A percentile compares a stretch with the other conserved stretches of the same genome.
These are phyloP conservation scores for Tulasnella sp. DNA, from an alignment of 768 basidiomycete species.

Conservation along the genomic window DNA sequence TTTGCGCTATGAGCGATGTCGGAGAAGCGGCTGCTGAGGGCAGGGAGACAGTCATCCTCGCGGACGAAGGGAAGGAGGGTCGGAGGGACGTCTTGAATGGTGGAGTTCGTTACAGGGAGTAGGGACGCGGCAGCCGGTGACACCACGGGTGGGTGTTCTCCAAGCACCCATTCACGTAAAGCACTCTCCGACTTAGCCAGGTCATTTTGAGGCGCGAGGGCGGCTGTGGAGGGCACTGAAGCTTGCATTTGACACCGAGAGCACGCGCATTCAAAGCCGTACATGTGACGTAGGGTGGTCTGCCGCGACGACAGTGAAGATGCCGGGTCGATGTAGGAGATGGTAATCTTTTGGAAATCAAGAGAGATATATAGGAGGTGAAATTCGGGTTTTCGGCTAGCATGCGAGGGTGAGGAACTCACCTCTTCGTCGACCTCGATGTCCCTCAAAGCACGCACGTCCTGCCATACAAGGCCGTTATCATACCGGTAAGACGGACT, in stretches of 20 bases:
- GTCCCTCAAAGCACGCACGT: constrained; percentile 59
- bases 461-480: constrained; percentile 49
- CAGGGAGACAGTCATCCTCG: constrained; percentile 54
- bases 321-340: constrained; percentile 78
- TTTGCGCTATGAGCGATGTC: constrained; percentile 57
- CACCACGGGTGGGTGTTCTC: not conserved
- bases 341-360: constrained; percentile 50
- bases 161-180: not conserved
- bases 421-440: constrained; percentile 66
- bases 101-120: not conserved
- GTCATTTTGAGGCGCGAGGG: not conserved
- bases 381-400: not conserved
- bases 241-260: constrained; percentile 35
- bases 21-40: constrained; percentile 62
- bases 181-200: not conserved
- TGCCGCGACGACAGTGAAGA: constrained; percentile 38
- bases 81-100: constrained; percentile 41
- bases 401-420: constrained; percentile 22
- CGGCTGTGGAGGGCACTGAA: not conserved
- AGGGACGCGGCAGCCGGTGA: not conserved
- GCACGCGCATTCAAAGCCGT: constrained; percentile 33
- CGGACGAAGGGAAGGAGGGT: constrained; percentile 45
- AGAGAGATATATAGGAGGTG: constrained; percentile 17
- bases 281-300: constrained; percentile 24
- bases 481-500: constrained; percentile 49